These are phyloP conservation scores for Cucumis hystrix DNA, from an alignment of 306 rosid genomes.

Conservation along the genomic window DNA sequence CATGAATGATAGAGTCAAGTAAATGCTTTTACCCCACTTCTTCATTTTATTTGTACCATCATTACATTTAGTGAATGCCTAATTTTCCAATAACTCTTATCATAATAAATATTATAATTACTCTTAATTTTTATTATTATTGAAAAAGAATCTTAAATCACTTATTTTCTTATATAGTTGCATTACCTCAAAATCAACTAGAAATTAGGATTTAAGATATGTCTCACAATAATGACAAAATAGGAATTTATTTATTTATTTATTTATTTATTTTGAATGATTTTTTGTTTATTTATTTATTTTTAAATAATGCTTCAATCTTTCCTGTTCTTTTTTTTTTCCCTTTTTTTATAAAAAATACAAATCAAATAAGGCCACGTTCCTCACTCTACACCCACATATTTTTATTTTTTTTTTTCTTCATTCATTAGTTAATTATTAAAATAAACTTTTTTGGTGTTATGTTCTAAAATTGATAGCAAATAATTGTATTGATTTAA, in stretches of 20 bases:
- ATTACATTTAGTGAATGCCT: neutral
- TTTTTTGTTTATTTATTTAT: no score
- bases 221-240: neutral
- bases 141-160: neutral
- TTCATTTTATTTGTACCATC: neutral
- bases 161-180: neutral
- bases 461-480: no score
- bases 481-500: no score
- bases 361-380: neutral
- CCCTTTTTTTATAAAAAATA: neutral
- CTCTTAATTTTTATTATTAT: neutral
- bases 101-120: neutral
- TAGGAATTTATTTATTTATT: neutral
- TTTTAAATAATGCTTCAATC: neutral
- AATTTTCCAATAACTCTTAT: neutral
- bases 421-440: neutral
- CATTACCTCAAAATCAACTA: neutral
- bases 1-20: neutral
- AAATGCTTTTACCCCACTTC: neutral
- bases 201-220: neutral
- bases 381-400: neutral
- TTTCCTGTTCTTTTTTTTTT: neutral
- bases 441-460: neutral
- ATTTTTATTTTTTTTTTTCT: neutral
- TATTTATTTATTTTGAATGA: no score